Percentiles rank a stretch among this genome's conserved stretches.
Conservation (phyloP, 2,329 filamentous ascomycete species). For the Fonsecaea pugnacius region DNA sequence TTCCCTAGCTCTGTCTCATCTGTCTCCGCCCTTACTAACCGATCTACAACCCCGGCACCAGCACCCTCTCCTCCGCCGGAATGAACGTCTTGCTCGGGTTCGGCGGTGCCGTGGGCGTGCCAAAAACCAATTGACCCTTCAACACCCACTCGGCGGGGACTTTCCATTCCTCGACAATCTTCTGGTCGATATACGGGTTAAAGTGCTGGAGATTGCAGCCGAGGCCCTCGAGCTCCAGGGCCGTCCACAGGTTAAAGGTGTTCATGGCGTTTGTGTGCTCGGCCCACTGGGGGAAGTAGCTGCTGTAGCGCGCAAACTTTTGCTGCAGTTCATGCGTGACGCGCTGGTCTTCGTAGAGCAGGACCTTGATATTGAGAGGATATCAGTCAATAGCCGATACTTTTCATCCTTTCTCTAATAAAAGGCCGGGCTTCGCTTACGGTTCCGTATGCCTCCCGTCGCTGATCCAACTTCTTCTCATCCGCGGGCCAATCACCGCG, state of each 20-base stretch:
- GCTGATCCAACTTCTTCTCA: conserved; percentile 10
- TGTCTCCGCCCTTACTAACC: too few species aligned
- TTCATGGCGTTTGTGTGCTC: conserved; percentile 12
- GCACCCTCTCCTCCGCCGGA: background rate
- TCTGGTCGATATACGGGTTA: conserved; percentile 1
- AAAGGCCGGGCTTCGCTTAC: too few species aligned
- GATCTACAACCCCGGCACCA: background rate
- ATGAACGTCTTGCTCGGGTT: background rate
- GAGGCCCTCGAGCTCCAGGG: background rate
- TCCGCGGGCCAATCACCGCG: background rate
- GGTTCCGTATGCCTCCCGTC: background rate
- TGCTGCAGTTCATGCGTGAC: background rate
- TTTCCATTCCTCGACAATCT: background rate
- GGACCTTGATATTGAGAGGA: background rate
- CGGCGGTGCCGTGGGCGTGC: background rate
- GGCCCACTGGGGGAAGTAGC: background rate
- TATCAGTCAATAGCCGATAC: background rate
- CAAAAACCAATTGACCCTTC: conserved; percentile 9
- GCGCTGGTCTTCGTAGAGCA: conserved; percentile 2
- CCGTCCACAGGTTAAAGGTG: conserved; percentile 5
- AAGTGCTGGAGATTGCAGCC: conserved; percentile 8
- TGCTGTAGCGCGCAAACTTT: background rate
- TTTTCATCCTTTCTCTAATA: too few species aligned
- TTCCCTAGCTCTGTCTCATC: too few species aligned
- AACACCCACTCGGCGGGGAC: background rate